Evolutionary conservation across 2,329 filamentous ascomycete genomes (phyloP).

Genomic region (Fusarium armeniacum): DNA sequence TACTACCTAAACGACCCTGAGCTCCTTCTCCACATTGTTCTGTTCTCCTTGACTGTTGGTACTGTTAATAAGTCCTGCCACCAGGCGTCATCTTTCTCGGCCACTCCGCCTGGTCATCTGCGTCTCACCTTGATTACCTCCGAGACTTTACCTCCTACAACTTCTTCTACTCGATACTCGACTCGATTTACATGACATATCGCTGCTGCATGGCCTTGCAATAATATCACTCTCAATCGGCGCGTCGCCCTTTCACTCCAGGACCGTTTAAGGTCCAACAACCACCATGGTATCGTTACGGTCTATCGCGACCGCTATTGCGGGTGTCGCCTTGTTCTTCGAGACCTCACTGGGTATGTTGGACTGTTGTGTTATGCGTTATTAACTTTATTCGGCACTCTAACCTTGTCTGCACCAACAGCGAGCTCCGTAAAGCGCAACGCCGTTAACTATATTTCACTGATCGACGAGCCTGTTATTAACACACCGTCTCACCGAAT

Average conservation of each 20-base stretch:
- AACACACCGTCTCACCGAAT: conserved; percentile 84
- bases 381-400: conserved; percentile 7
- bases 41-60: conserved; percentile 10
- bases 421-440: conserved; percentile 81
- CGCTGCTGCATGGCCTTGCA: conserved; percentile 41
- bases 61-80: conserved; percentile 6
- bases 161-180: conserved; percentile 1
- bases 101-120: conserved; percentile 26
- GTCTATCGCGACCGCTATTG: conserved; percentile 51
- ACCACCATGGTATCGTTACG: conserved; percentile 54
- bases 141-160: conserved; percentile 8
- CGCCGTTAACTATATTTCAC: conserved; percentile 80
- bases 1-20: conserved; percentile 6
- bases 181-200: conserved; percentile 2
- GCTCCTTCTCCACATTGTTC: conserved; percentile 27
- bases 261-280: conserved; percentile 43
- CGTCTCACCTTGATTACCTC: conserved; percentile 38
- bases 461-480: conserved; percentile 81
- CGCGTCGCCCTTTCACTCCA: conserved; percentile 32
- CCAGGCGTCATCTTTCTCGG: conserved; percentile 18
- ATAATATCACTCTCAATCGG: conserved; percentile 28
- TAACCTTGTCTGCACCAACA: conserved; percentile 51
- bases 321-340: conserved; percentile 51
- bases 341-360: conserved; percentile 53
- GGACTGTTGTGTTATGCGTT: neutral